Evolutionary conservation across 129 eudicot species (phyloP).

Genomic region (Escallonia rubra): DNA sequence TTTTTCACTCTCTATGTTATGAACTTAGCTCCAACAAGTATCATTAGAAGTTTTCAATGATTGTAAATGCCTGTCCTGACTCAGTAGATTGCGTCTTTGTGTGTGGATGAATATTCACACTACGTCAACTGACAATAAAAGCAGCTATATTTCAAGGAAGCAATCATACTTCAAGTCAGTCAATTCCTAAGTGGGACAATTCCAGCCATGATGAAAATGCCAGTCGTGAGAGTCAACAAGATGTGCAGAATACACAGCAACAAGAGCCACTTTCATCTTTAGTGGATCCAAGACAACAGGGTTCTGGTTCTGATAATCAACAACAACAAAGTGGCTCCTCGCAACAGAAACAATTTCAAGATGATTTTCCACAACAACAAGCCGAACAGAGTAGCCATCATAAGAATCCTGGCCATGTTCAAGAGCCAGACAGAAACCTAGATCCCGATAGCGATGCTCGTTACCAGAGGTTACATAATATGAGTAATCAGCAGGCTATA

Average conservation of each 20-base stretch:
- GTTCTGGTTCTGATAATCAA: conserved; percentile 40
- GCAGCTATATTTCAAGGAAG: conserved; percentile 59
- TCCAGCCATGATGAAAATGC: conserved; percentile 46
- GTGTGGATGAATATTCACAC: no score
- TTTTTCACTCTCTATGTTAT: no score
- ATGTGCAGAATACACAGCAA: conserved; percentile 19
- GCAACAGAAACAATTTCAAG: conserved; percentile 29
- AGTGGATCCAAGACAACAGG: conserved; percentile 38
- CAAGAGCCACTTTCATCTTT: conserved; percentile 41
- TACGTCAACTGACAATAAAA: conserved; percentile 6
- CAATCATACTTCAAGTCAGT: conserved; percentile 51
- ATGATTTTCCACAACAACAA: conserved; percentile 19
- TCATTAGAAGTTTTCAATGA: no score
- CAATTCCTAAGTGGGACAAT: conserved; percentile 67
- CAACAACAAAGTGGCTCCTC: conserved; percentile 35
- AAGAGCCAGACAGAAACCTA: conserved; percentile 27
- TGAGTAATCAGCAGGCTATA: conserved; percentile 41
- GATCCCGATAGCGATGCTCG: conserved; percentile 36
- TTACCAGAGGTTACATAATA: conserved; percentile 35
- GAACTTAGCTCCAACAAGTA: no score
- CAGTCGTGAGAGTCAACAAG: conserved; percentile 37
- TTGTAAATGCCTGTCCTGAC: no score
- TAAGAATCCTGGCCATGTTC: conserved; percentile 28
- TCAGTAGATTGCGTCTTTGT: no score
- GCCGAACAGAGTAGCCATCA: conserved; percentile 36